Percentiles rank a stretch among this genome's conserved stretches.
Conservation (phyloP, 257 asterid genomes). For the Verbascum thapsus region DNA sequence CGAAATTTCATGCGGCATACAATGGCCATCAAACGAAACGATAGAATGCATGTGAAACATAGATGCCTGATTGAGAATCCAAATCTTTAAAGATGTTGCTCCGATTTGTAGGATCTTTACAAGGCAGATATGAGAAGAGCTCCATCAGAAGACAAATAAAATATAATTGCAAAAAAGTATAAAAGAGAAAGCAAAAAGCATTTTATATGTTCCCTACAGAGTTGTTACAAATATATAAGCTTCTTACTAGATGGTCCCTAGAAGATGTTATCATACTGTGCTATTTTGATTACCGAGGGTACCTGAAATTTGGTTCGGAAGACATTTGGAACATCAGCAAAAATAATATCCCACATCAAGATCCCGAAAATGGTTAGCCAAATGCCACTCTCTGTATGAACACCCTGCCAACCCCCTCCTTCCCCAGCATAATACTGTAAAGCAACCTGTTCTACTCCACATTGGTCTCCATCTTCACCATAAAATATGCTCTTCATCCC, state of each 20-base stretch:
- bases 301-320: conserved; percentile 91
- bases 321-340: conserved; percentile 86
- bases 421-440: conserved; percentile 87
- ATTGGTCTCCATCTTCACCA: conserved; percentile 81
- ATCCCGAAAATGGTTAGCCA: conserved; percentile 90
- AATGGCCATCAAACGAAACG: neutral
- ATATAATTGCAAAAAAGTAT: neutral
- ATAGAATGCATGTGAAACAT: neutral
- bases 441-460: conserved; percentile 94
- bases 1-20: neutral
- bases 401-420: conserved; percentile 93
- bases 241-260: neutral
- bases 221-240: neutral
- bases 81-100: neutral
- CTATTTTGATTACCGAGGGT: neutral
- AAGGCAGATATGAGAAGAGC: no score
- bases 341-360: conserved; percentile 86
- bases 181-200: neutral
- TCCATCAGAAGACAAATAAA: no score
- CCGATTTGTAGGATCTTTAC: no score
- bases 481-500: conserved; percentile 83
- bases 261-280: neutral
- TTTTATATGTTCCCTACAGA: conserved; percentile 1
- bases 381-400: conserved; percentile 92
- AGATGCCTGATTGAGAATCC: neutral